Base-by-base conservation (phyloP, 768 basidiomycete species). In the Rossbeevera mucosa region DNA sequence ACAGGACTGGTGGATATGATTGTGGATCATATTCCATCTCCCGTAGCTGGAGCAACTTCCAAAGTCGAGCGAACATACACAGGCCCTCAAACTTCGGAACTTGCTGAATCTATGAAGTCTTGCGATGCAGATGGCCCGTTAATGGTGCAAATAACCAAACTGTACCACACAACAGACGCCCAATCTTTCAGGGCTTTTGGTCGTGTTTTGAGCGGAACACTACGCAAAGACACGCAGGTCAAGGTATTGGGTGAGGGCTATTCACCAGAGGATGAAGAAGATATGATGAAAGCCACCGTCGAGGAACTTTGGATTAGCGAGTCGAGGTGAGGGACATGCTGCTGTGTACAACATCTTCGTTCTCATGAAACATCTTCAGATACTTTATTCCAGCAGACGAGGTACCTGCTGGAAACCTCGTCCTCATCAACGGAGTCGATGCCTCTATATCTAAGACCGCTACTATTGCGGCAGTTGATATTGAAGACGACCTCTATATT, bases 231-330 rank as follows among this genome's bases (percentile, higher is more conserved):
- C 12, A 79, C 82, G 77, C 76, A 84, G 29, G 77, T 99, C 57
- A 97, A 96, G 73, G 94, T 98, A n/a, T 76, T 99, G 7, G 96
- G 96, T 51, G 96, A 98, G 67, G 93, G 93, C 0, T 99, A 94
- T 69, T 95, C 94, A 13, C 90, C 91, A n/a, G 95, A 97, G 63
- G 96, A 99, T 59, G 95, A 98, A 72, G 96, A 99, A 71, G 96
- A 99, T 64, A 95, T 97, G 93, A 80, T 89, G 68, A 85, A 83
- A 55, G 83, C 81, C 13, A 80, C 75, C 2, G 81, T 96, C 3
- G 94, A 97, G 59, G 86, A 87, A 55, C 74, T 98, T 16, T 91
- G 93, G 91, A 82, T 98, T 52, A 83, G 81, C 64, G 89, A 97
- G 76, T 83, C 95, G 14, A 79, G 95, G 90, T 94, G 56, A 56